Conservation (phyloP, 2,329 filamentous ascomycete species). For the Arthrobotrys sphaeroides region DNA sequence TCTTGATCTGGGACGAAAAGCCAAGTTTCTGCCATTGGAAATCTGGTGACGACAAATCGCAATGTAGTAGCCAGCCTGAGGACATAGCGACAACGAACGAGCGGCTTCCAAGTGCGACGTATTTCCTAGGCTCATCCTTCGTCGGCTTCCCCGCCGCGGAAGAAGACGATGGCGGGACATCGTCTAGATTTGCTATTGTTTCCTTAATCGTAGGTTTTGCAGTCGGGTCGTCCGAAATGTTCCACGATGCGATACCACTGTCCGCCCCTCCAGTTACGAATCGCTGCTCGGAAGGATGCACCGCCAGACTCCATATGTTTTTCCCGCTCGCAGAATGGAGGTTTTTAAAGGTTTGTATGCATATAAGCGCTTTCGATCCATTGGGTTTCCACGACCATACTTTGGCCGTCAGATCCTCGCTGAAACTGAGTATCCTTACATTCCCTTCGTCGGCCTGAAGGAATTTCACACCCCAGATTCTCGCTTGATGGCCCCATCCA, state of each 20-base stretch:
- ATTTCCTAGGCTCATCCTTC: slow-evolving; percentile 43
- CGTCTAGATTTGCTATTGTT: slow-evolving; percentile 14
- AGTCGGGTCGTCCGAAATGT: not conserved
- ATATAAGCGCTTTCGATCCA: slow-evolving; percentile 74
- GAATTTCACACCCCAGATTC: slow-evolving; percentile 89
- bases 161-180: not conserved
- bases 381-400: slow-evolving; percentile 53
- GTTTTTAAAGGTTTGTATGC: slow-evolving; percentile 61
- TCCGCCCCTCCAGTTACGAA: slow-evolving; percentile 87
- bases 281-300: slow-evolving; percentile 60
- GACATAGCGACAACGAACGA: slow-evolving; percentile 34
- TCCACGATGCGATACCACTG: slow-evolving; percentile 66
- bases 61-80: slow-evolving; percentile 45
- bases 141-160: not conserved
- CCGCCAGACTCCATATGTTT: slow-evolving; percentile 82
- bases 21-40: slow-evolving; percentile 25
- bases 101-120: slow-evolving; percentile 25
- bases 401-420: slow-evolving; percentile 56
- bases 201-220: slow-evolving; percentile 12
- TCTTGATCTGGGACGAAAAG: slow-evolving; percentile 36
- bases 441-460: slow-evolving; percentile 58
- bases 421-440: slow-evolving; percentile 46
- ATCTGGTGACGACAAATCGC: slow-evolving; percentile 1
- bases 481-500: slow-evolving; percentile 84
- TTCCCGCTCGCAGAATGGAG: slow-evolving; percentile 70